A percentile compares a stretch with the other conserved stretches of the same genome.
Conservation (phyloP, 176 grass and related monocot genomes). For the Musa itinerans region DNA sequence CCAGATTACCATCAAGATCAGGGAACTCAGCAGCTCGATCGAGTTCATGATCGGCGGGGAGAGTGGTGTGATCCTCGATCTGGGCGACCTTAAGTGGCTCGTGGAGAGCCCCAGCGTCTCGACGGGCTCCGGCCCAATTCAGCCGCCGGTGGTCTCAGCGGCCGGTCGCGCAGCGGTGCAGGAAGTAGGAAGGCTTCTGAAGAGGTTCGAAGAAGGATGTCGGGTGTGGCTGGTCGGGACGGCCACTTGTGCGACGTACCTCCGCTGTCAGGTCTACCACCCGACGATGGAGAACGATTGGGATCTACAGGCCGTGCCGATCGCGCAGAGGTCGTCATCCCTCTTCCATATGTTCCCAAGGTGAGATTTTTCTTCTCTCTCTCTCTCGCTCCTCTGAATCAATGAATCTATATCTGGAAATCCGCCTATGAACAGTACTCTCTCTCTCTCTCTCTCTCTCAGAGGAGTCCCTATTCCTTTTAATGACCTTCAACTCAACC, state of each 20-base stretch:
- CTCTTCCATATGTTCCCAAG: constrained; percentile 29
- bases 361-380: constrained; percentile 17
- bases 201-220: constrained; percentile 23
- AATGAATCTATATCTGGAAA: no score
- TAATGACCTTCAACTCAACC: no score
- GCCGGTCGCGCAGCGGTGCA: constrained; percentile 41
- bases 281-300: constrained; percentile 60
- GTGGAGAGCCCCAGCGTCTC: constrained; percentile 2
- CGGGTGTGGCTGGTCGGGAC: constrained; percentile 57
- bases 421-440: no score
- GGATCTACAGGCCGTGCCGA: constrained; percentile 63
- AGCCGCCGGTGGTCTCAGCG: constrained; percentile 27
- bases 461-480: no score
- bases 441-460: no score
- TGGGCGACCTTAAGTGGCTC: constrained; percentile 27
- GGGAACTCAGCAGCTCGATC: constrained; percentile 4
- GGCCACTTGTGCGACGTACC: constrained; percentile 58
- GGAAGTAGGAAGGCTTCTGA: constrained; percentile 54
- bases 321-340: constrained; percentile 21
- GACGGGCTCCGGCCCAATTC: not conserved
- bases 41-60: not conserved
- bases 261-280: constrained; percentile 67
- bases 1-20: constrained; percentile 7
- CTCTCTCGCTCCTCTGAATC: no score
- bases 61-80: not conserved